Evolutionary conservation across 2,329 filamentous ascomycete genomes (phyloP).

Genomic region (Polytolypa hystricis): DNA sequence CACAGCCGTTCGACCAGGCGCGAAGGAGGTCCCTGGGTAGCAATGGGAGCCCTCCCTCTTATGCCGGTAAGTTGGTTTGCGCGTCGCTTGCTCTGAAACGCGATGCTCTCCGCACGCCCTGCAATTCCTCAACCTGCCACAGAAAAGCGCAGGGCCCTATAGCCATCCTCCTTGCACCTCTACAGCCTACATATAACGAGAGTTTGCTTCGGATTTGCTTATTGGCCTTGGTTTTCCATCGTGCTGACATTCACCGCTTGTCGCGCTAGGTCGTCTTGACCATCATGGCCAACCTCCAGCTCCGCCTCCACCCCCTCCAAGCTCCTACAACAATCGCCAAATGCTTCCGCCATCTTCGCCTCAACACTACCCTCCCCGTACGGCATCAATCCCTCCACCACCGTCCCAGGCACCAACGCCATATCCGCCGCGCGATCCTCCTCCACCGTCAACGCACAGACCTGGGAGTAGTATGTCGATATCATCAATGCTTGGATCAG

Average conservation of each 20-base stretch:
- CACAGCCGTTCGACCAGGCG: constrained; percentile 22
- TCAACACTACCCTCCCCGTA: constrained; percentile 34
- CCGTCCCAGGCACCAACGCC: constrained; percentile 26
- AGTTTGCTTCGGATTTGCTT: no score
- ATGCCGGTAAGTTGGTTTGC: constrained; percentile 26
- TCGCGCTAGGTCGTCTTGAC: constrained; percentile 10
- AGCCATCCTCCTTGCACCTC: no score
- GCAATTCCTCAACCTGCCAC: constrained; percentile 4
- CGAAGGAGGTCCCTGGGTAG: constrained; percentile 28
- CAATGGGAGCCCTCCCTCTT: constrained; percentile 24
- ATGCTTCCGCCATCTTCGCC: constrained; percentile 44
- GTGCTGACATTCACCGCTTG: no score
- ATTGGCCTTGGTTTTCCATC: no score
- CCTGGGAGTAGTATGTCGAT: constrained; percentile 60
- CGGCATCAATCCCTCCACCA: constrained; percentile 27
- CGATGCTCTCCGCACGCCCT: background rate
- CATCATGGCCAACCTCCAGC: constrained; percentile 17
- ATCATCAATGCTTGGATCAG: constrained; percentile 56
- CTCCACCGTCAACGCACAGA: constrained; percentile 41
- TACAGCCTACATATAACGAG: no score
- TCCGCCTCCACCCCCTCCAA: constrained; percentile 23
- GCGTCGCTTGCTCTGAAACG: background rate
- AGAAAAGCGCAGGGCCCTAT: no score
- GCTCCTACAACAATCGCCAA: constrained; percentile 29
- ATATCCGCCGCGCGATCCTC: constrained; percentile 43